Conservation (phyloP, 225 moss, liverwort and hornwort species). For the Climacium dendroides region DNA sequence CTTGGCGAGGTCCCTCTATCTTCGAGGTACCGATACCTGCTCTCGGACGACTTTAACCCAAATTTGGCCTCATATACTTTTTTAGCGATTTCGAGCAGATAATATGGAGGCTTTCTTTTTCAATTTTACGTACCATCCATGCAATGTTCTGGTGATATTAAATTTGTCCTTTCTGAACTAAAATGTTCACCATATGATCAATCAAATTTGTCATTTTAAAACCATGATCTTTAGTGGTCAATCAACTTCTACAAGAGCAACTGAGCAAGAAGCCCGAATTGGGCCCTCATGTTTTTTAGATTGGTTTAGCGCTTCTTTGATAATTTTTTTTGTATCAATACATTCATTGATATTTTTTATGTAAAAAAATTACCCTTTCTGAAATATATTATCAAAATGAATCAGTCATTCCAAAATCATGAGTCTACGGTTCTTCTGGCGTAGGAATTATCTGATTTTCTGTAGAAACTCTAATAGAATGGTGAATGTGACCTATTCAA, state of each 20-base stretch:
- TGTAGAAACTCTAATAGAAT: neutral
- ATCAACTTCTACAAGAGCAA: no score
- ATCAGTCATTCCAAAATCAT: neutral
- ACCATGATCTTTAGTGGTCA: neutral
- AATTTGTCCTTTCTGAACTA: neutral
- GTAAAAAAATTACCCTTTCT: neutral
- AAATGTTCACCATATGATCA: neutral
- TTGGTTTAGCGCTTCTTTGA: neutral
- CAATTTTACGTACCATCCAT: neutral
- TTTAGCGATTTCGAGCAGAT: neutral
- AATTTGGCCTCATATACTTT: neutral
- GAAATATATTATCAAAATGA: neutral
- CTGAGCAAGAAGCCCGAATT: no score
- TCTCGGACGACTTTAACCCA: neutral
- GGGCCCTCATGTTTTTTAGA: no score
- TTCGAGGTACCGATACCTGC: constrained; percentile 14
- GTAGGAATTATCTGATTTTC: neutral
- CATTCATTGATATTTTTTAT: neutral
- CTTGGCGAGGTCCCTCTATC: constrained; percentile 39
- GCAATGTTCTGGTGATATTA: neutral
- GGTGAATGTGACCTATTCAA: neutral
- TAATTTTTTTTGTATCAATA: neutral
- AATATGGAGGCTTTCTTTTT: neutral
- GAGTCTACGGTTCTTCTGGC: neutral
- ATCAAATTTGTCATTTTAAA: neutral